Base-by-base conservation (phyloP, 164 flowering plant genomes). In the Akebia trifoliata region DNA sequence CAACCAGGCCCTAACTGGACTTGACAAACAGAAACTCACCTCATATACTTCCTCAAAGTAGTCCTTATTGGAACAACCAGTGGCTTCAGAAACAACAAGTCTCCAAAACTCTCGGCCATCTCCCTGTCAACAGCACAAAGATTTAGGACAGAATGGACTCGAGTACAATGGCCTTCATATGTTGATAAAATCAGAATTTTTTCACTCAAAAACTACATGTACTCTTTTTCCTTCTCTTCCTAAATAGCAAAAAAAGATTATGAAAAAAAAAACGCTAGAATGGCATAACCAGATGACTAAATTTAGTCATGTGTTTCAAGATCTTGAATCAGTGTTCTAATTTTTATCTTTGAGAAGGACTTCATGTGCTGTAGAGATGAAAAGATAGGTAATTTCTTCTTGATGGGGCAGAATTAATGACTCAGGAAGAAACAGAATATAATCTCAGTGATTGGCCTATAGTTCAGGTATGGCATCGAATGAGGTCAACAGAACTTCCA, bases 31-130 rank as follows among this genome's bases (percentile, higher is more conserved):
- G 39, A 46, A 65, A 61, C 34, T 74, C 50, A 93, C 98, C 92
- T 81, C 74, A 57, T 90, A 90, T 20, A 93, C 92, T 80, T 93
- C 96, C 69, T 93, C 96, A 79, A 93, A 93, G 63, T 89, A 93
- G 44, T 78, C 81, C 36, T 70, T 60, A 55, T 72, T 67, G 20
- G 71, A 52, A 64, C 81, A 87, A 32, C 96, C 89, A 44, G 97
- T 93, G 61, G 98, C 97, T 80, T 93, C 96, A 69, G 90, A 78
- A 68, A 93, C 98, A 54, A 89, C 84, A 31, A 78, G 77, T 61
- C 72, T 93, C 98, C 98, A 93, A 66, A 93, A 93, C 12, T 87
- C 83, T 43, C 80, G 81, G 26, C 98, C 98, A 74, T 90, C 98
- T 64, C 92, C 98, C 98, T 93, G 69, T 49, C 57, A 65, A 56